A percentile compares a stretch with the other conserved stretches of the same genome.
Conservation (phyloP, 2,329 filamentous ascomycete genomes). For the Cytospora paraplurivora region DNA sequence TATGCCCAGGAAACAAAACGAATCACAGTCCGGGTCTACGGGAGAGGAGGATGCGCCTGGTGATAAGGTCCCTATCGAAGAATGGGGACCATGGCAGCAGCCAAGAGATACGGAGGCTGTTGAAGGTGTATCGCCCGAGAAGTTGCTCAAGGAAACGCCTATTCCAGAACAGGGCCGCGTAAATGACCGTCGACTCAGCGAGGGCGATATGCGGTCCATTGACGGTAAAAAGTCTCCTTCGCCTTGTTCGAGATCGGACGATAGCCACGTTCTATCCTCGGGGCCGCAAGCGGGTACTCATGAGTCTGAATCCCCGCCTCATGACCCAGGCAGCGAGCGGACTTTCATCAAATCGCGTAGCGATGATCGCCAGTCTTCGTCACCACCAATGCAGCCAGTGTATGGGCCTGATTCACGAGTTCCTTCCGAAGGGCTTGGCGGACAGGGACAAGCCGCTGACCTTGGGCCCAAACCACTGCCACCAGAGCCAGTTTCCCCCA, state of each 20-base stretch:
- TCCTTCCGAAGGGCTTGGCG: not conserved
- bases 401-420: not conserved
- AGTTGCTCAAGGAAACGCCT: not conserved
- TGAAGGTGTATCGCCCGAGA: not conserved
- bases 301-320: not conserved
- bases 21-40: not conserved
- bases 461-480: not conserved
- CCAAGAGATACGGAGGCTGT: too few relatives aligned
- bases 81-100: not conserved
- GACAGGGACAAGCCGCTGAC: not conserved
- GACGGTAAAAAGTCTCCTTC: not conserved
- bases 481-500: not conserved
- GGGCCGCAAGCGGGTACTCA: not conserved
- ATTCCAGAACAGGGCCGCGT: constrained; percentile 2
- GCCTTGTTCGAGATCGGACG: not conserved
- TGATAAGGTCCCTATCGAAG: not conserved
- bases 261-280: not conserved
- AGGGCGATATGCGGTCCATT: not conserved
- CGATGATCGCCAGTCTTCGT: not conserved
- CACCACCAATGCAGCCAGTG: not conserved
- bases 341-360: not conserved
- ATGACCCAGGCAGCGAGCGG: not conserved
- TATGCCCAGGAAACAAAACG: not conserved
- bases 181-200: constrained; percentile 1
- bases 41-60: not conserved